Evolutionary conservation across 106 monocot species (phyloP), one percentile per base, ranked within the genome.

Genomic region (Amphibolis antarctica): DNA sequence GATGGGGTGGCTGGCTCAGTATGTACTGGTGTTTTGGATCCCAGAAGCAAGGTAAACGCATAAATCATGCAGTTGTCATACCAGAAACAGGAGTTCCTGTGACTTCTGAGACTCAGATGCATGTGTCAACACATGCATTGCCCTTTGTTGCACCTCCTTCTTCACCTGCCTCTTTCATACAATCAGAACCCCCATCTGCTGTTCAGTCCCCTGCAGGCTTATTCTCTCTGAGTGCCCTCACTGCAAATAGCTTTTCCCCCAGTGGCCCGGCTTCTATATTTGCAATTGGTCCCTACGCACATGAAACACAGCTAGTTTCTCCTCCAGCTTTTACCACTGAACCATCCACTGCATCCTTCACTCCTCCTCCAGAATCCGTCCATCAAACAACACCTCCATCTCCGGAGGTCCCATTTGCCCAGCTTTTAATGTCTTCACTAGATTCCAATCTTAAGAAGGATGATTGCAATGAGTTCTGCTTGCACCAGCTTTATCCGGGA

Each of bases 321-420:
- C 96, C 96, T 3, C 96, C 96, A 1, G 60, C 86, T 23, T 84
- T 96, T 68, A 96, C 86, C 64, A 98, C 96, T 22, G 96, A 98
- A 73, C 90, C 96, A 30, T 85, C 84, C 17, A 98, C 96, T 26
- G 86, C 96, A 24, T 74, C 86, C 20, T 78, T 98, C 20, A 98
- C 90, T 53, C 93, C 93, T 4, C 94, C 94, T 48, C 83, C 94
- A 10, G 94, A 96, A 63, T 53, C 84, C 22, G 55, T 89, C 12
- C 84, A 86, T 60, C 60, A 82, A 10, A 90, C 96, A 12, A 90
- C 90, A 24, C 90, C 90, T 53, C 82, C 96, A 9, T 96, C 96
- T 23, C 96, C 96, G 6, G 96, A 98, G 69, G 96, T 98, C 4
- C 96, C 96, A 20, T 98, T 85, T 74, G 90, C 96, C 1, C 59